phyloP scores from a whole-genome alignment of 1,139 yeast genomes.

The Kluyveromyces sp. region DNA sequence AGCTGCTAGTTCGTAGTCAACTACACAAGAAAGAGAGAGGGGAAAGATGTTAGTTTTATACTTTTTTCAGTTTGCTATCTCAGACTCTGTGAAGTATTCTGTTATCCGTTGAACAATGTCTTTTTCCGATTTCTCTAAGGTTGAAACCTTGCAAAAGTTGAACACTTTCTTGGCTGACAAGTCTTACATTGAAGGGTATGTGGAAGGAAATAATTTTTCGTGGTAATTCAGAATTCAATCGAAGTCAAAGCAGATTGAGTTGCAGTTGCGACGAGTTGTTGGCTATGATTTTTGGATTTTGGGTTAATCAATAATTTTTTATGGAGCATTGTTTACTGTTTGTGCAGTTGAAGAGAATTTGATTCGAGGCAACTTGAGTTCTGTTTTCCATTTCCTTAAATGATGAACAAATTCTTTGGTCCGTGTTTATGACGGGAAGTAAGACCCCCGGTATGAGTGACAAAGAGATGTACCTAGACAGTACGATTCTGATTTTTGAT shows the following conservation, averaged over 20 bases:
- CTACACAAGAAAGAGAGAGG: too few species aligned
- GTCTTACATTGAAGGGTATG: constrained; percentile 93
- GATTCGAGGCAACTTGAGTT: too few species aligned
- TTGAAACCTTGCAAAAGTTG: constrained; percentile 76
- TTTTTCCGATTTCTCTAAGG: constrained; percentile 71
- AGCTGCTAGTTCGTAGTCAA: too few species aligned
- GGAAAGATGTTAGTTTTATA: too few species aligned
- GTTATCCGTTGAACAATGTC: constrained; percentile 41
- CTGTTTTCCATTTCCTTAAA: constrained; percentile 15
- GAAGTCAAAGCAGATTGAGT: too few species aligned
- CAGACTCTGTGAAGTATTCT: too few species aligned
- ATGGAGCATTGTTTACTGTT: neutral
- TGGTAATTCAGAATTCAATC: too few species aligned
- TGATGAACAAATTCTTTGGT: constrained; percentile 75
- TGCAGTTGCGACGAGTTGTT: too few species aligned
- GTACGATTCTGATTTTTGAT: constrained; percentile 7
- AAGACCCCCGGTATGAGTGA: constrained; percentile 90
- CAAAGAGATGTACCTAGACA: constrained; percentile 17
- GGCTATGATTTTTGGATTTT: neutral
- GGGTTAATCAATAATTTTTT: too few species aligned
- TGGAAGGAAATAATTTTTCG: constrained; percentile 12
- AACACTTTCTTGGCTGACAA: constrained; percentile 84
- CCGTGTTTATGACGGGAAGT: constrained; percentile 95
- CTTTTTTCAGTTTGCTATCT: too few species aligned
- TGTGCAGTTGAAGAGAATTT: too few species aligned